These are phyloP conservation scores for Hibiscus syriacus DNA, from an alignment of 345 rosid species.

Conservation along the genomic window DNA sequence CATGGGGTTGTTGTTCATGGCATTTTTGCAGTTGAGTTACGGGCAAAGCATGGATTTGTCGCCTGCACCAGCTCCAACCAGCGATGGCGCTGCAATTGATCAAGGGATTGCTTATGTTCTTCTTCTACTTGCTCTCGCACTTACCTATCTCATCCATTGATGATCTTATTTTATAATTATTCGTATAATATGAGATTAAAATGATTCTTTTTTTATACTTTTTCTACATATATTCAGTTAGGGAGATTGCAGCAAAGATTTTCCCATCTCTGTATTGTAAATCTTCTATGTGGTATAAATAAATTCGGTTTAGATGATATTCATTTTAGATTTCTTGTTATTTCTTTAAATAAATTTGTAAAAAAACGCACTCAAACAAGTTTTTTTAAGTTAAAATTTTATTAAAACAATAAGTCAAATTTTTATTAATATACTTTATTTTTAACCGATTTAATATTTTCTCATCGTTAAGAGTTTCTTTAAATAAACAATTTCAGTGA, in stretches of 20 bases:
- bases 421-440: no score
- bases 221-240: background rate
- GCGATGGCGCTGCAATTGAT: slow-evolving; percentile 4
- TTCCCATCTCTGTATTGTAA: background rate
- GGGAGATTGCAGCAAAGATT: background rate
- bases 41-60: slow-evolving; percentile 5
- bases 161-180: background rate
- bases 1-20: slow-evolving; percentile 2
- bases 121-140: slow-evolving; percentile 6
- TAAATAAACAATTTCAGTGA: no score
- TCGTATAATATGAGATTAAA: background rate
- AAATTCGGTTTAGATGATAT: background rate
- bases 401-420: no score
- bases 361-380: no score
- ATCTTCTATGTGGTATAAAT: background rate
- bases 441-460: no score
- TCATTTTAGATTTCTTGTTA: background rate
- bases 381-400: no score
- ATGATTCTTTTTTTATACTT: background rate
- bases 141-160: slow-evolving; percentile 13
- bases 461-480: no score
- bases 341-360: no score
- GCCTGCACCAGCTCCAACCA: slow-evolving; percentile 6
- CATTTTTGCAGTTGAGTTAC: background rate
- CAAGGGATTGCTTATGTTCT: slow-evolving; percentile 15